Base-by-base conservation (phyloP, 2,329 filamentous ascomycete genomes). In the Diaporthe longicolla region DNA sequence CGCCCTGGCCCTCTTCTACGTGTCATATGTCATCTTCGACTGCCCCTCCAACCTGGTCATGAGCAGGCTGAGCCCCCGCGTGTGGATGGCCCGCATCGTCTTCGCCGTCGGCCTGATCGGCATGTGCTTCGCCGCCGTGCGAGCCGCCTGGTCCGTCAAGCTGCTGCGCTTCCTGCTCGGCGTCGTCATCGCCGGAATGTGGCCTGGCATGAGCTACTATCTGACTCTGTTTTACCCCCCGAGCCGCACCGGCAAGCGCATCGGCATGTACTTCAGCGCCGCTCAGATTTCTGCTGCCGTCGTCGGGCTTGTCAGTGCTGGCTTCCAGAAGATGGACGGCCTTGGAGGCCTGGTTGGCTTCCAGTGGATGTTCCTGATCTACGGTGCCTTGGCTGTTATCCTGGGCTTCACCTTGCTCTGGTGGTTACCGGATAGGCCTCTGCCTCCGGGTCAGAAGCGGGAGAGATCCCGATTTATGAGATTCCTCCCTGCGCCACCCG, bases 151-250 rank as follows among this genome's bases (percentile, higher is more conserved):
- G 93, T 97, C 94, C 79, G 87, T 97, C 78, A 95, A 96, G 89
- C 87, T 97, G n/a, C 88, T 98, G 37, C 92, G 95, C 10, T 92
- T 98, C 72, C 87, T 98, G 15, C 89, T 98, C 9, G 95, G 95
- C 63, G 89, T 97, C 19, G 95, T 97, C 32, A 95, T 95, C 81
- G 95, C 95, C 1, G 95, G 95, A 61, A 95, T 98, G 93, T 98
- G 95, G 95, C 95, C 95, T 0, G 95, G 95, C 66, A 97, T 98
- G 95, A 91, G 94, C 13, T 97, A 97, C 82, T 98, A 97, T 80
- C 87, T 98, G 61, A 97, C 95, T 0, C 88, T 97, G 10, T 98
- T 97, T 86, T 98, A 98, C 80, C 95, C 95, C 9, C 95, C 95
- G 0, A 94, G 93, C 8, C 89, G 94, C 17, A 97, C 93, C 1